phyloP scores from a whole-genome alignment of 257 asterid genomes.

The Solanum sitiens region DNA sequence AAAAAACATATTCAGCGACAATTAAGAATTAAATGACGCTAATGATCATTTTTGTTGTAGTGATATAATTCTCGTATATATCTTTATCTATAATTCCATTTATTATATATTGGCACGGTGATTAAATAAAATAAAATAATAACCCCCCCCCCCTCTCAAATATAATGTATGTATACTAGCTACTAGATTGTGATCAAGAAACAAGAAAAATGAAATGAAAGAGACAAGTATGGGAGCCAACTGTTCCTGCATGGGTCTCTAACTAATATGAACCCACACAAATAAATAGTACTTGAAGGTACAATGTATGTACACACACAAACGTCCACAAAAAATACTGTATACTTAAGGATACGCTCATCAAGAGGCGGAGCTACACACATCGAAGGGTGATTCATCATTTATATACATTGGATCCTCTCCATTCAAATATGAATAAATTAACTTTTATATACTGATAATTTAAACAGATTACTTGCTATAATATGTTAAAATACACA shows the following conservation, averaged over 20 bases:
- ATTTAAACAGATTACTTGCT: neutral
- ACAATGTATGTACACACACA: conserved; percentile 49
- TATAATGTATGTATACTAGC: no score
- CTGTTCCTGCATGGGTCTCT: neutral
- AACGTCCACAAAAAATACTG: neutral
- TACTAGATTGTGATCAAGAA: neutral
- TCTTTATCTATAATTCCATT: neutral
- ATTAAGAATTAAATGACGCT: no score
- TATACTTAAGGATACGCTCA: neutral
- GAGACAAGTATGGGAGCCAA: neutral
- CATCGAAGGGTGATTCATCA: no score
- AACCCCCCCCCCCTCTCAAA: neutral
- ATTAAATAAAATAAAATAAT: neutral
- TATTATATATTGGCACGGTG: neutral
- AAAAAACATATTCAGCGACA: no score
- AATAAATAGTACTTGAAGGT: conserved; percentile 58
- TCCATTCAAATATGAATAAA: no score
- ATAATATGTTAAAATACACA: neutral
- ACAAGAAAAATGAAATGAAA: neutral
- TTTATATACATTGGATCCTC: no score
- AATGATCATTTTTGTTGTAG: no score
- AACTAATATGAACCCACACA: neutral
- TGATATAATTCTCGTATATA: neutral
- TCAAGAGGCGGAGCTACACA: neutral
- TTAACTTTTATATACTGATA: neutral